Base-by-base conservation (phyloP, 495 filamentous ascomycete genomes). In the Podospora pseudopauciseta region DNA sequence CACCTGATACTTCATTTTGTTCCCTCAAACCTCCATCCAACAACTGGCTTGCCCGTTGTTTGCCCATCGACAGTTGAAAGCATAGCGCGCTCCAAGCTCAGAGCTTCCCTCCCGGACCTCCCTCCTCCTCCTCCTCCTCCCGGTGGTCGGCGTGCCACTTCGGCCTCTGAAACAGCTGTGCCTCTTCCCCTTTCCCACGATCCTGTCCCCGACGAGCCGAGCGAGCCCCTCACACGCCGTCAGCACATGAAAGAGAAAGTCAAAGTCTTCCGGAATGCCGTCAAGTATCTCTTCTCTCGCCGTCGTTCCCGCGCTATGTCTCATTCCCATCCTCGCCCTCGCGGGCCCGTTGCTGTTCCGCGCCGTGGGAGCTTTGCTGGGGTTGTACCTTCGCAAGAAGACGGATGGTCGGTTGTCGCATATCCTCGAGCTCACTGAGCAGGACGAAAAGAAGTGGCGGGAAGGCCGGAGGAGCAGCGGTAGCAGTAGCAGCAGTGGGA, bases 381-480 rank as follows among this genome's bases (percentile, higher is more conserved):
- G 91, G 65, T 89, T 85, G 85, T 84, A 86, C 73, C 82, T 94
- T 66, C 82, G 85, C 60, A 87, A 83, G 73, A 86, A 86, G 72
- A 91, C 90, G 2, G 85, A 86, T 28, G 87, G 86, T 71, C 86
- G 82, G 28, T 82, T 90, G 27, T 80, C 84, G 49, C 84, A 88
- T 71, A 82, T 90, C 30, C 80, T 92, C 69, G 79, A 88, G 62
- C 82, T 85, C 61, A 84, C 86, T 63, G 81, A 86, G 64, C 79
- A 80, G 16, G 89, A 91, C 44, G 86, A 91, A 66, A 80, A 87
- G 64, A 84, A 81, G 54, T 82, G 81, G 53, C 76, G 73, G 56
- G 74, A 72, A 7, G 23, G 23, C 4, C 18, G 16, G 71, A 78
- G 26, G 81, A 78, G 60, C 69, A 68, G 60, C 69, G 67, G 71